Percentiles rank a stretch among this genome's conserved stretches.
Conservation (phyloP, 352 stramenopile species). For the Globisporangium perplexum region DNA sequence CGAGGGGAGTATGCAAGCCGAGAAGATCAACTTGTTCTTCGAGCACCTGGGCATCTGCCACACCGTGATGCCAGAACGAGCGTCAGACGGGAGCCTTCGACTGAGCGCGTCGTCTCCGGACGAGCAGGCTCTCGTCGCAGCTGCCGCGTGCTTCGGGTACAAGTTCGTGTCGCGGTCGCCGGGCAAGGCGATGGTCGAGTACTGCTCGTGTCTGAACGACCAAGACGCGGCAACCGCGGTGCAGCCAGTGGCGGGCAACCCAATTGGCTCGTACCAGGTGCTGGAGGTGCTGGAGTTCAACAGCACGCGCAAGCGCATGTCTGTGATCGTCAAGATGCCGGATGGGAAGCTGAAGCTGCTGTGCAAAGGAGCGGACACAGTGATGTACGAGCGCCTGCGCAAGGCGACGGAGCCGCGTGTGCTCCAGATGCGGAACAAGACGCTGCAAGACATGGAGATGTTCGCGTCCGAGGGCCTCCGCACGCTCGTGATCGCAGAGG, state of each 20-base stretch:
- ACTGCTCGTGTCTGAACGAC: slow-evolving; percentile 41
- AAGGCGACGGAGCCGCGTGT: slow-evolving; percentile 37
- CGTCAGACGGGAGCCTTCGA: slow-evolving; percentile 75
- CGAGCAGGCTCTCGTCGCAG: slow-evolving; percentile 86
- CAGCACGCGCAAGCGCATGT: slow-evolving; percentile 95
- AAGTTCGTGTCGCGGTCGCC: slow-evolving; percentile 67
- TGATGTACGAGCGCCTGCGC: slow-evolving; percentile 83
- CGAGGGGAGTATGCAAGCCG: slow-evolving; percentile 35
- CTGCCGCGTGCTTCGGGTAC: slow-evolving; percentile 78
- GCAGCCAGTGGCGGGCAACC: slow-evolving; percentile 26
- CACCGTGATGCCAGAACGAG: slow-evolving; percentile 97
- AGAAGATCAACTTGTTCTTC: slow-evolving; percentile 69
- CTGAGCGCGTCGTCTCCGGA: slow-evolving; percentile 91
- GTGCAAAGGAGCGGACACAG: slow-evolving; percentile 87
- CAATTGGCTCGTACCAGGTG: slow-evolving; percentile 67
- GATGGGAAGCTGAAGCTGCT: slow-evolving; percentile 60
- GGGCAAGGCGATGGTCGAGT: slow-evolving; percentile 72
- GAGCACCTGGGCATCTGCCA: slow-evolving; percentile 91
- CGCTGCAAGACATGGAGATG: slow-evolving; percentile 80
- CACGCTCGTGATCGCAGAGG: slow-evolving; percentile 83
- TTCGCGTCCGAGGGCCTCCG: slow-evolving; percentile 88
- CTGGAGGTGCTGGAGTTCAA: slow-evolving; percentile 94
- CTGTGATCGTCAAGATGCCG: slow-evolving; percentile 73
- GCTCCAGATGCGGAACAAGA: slow-evolving; percentile 52
- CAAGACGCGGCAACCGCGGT: slow-evolving; percentile 19